phyloP scores from a whole-genome alignment of 768 basidiomycete genomes.

The Pleurotus djamor region DNA sequence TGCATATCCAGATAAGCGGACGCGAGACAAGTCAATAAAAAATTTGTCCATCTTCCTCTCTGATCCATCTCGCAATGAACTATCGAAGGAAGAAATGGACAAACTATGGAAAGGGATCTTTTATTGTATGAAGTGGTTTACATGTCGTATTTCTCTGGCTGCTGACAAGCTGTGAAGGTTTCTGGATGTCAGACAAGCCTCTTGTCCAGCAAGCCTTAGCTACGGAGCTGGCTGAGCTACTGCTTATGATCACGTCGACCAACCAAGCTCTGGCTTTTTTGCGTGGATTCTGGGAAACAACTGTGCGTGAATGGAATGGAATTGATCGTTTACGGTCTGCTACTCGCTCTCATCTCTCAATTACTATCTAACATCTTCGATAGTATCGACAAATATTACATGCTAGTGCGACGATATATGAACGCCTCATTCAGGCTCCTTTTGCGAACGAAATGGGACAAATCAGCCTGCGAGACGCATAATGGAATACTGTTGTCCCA shows the following conservation, averaged over 20 bases:
- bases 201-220: slow-evolving; percentile 93
- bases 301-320: slow-evolving; percentile 90
- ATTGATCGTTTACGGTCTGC: slow-evolving; percentile 91
- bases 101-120: slow-evolving; percentile 98
- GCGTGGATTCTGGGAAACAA: slow-evolving; percentile 88
- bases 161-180: slow-evolving; percentile 56
- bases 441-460: slow-evolving; percentile 68
- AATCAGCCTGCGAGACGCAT: slow-evolving; percentile 51
- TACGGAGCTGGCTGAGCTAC: slow-evolving; percentile 76
- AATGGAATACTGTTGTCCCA: slow-evolving; percentile 60
- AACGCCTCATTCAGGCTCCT: slow-evolving; percentile 86
- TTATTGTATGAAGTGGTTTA: too few relatives aligned
- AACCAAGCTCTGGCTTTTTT: slow-evolving; percentile 72
- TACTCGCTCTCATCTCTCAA: slow-evolving; percentile 7
- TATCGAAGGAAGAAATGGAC: slow-evolving; percentile 77
- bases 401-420: slow-evolving; percentile 88
- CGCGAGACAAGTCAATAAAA: slow-evolving; percentile 88
- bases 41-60: slow-evolving; percentile 80
- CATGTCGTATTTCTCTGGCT: too few relatives aligned
- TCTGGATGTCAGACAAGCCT: slow-evolving; percentile 99
- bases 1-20: slow-evolving; percentile 71
- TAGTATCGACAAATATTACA: slow-evolving; percentile 97
- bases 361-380: slow-evolving; percentile 4
- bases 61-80: slow-evolving; percentile 50
- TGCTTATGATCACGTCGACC: slow-evolving; percentile 63